Base-by-base conservation (phyloP, 140 eudicot species). In the Flaveria floridana region DNA sequence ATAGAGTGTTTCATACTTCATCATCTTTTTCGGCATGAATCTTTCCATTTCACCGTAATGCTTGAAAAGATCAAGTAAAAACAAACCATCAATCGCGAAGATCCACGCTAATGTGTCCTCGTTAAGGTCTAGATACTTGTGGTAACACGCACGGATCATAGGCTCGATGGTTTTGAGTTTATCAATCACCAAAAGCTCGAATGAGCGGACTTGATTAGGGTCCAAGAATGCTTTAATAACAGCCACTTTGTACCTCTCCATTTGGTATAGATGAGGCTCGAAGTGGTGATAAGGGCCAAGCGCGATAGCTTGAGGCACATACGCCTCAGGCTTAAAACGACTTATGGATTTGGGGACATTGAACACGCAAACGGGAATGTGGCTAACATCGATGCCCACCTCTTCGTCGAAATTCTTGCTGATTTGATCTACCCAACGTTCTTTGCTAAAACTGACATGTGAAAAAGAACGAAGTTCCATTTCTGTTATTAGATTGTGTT, bases 31-130 rank as follows among this genome's bases (percentile, higher is more conserved):
- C 1, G 72, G 82, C 47, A 78, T 70, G 72, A 70, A 78, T 14
- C 19, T 23, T 23, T 70, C 77, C 23, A 70, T 59, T 70, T 78
- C 72, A 9, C 53, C 71, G 4, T 70, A 71, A 70, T 78, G 69
- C 28, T 44, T 70, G 14, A 78, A 58, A 30, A 78, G 65, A 48
- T 70, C 20, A 50, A 78, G 65, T 34, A 78, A 58, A 30, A 78
- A 77, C 64, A 78, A 70, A 7, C 83, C 83, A 28, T 79, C 83
- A 53, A 79, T 79, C 1, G 79, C 79, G 1, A 81, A 6, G 13
- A 85, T 81, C 91, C 91, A 86, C 0, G 91, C 84, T 39, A 86
- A 71, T 0, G 85, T 72, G 2, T 81, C 85, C 1, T 47, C 76
- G 64, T 79, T 77, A 18, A 81, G 61, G 80, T 77, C 85, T 64